phyloP scores from a whole-genome alignment of 305 asterid genomes.

The Striga hermonthica region DNA sequence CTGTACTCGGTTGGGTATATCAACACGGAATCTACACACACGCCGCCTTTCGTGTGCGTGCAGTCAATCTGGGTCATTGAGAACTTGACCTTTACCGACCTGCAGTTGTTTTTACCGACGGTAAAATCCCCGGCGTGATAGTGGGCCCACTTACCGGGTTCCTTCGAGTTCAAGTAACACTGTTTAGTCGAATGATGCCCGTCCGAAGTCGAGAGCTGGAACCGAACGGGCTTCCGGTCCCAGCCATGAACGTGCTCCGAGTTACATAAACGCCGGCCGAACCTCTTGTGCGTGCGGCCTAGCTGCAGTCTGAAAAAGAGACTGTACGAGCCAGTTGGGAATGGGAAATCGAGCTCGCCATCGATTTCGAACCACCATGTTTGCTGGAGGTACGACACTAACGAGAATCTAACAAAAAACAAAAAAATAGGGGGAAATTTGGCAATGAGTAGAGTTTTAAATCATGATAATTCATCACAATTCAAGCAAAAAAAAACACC shows the following conservation, averaged over 20 bases:
- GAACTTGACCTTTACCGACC: not conserved
- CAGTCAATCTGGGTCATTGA: conserved; percentile 64
- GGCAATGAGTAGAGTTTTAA: not conserved
- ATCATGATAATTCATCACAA: not conserved
- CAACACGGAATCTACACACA: conserved; percentile 57
- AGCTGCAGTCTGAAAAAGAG: not conserved
- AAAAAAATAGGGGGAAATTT: too few species aligned
- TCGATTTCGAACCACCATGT: not conserved
- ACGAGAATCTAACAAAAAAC: not conserved
- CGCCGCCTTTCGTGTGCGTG: conserved; percentile 28
- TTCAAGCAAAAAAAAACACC: too few species aligned
- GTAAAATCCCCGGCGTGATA: conserved; percentile 4
- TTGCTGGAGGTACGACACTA: not conserved
- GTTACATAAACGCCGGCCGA: not conserved
- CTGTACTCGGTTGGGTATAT: conserved; percentile 45
- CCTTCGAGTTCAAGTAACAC: not conserved
- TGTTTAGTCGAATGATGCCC: not conserved
- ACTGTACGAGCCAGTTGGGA: not conserved
- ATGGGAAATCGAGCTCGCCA: not conserved
- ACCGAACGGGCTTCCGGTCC: not conserved
- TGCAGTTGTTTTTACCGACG: not conserved
- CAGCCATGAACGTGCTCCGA: not conserved
- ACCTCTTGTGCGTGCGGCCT: not conserved
- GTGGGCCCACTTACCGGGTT: not conserved
- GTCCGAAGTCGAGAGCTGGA: not conserved